These are phyloP conservation scores for Pseudogymnoascus sp. DNA, from an alignment of 2,329 filamentous ascomycete genomes.

Conservation along the genomic window DNA sequence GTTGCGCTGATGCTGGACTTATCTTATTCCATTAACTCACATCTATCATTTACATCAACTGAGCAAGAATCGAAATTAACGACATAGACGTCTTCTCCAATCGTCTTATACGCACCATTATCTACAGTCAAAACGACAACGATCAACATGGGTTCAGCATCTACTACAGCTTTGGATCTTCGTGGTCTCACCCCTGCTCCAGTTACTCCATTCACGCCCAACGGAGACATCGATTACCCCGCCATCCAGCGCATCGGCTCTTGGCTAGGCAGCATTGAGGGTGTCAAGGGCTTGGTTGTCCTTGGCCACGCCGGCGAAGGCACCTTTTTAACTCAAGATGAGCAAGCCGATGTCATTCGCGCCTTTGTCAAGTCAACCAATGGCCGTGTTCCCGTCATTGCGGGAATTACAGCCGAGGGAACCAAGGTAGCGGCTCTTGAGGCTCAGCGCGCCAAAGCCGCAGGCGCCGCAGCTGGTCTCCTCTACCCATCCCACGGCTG, in stretches of 20 bases:
- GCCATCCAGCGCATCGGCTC: slow-evolving; percentile 46
- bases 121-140: background rate
- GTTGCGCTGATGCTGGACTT: background rate
- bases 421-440: slow-evolving; percentile 46
- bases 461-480: slow-evolving; percentile 43
- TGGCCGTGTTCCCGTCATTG: slow-evolving; percentile 44
- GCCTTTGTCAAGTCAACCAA: slow-evolving; percentile 46
- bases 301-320: slow-evolving; percentile 49
- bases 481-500: slow-evolving; percentile 48
- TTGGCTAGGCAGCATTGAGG: slow-evolving; percentile 45
- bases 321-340: slow-evolving; percentile 44
- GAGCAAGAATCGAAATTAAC: background rate
- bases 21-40: background rate
- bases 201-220: slow-evolving; percentile 43
- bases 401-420: slow-evolving; percentile 46
- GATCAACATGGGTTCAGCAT: slow-evolving; percentile 23
- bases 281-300: slow-evolving; percentile 46
- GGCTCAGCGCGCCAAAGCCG: slow-evolving; percentile 43
- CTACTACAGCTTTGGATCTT: slow-evolving; percentile 34
- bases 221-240: slow-evolving; percentile 43
- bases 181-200: slow-evolving; percentile 44
- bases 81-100: slow-evolving; percentile 10
- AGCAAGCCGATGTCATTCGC: slow-evolving; percentile 43
- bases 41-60: background rate
- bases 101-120: slow-evolving; percentile 12